Conservation (phyloP, 106 monocot genomes). For the Vanilla planifolia region DNA sequence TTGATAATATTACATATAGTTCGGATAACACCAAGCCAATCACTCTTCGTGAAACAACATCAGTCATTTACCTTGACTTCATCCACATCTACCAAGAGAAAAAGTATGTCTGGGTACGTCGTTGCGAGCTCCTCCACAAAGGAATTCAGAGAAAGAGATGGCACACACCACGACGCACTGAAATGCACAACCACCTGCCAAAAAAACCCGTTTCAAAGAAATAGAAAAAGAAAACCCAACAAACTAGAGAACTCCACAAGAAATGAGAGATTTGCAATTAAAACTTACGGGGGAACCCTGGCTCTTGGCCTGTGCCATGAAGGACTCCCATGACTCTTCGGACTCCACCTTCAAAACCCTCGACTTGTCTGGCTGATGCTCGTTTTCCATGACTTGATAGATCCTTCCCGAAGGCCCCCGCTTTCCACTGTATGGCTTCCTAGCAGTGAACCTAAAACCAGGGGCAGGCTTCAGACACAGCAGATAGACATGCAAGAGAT, state of each 20-base stretch:
- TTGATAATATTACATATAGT: too few relatives aligned
- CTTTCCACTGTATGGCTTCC: too few relatives aligned
- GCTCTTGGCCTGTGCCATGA: conserved; percentile 40
- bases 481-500: neutral
- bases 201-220: neutral
- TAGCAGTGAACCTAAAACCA: too few relatives aligned
- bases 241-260: conserved; percentile 1
- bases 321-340: conserved; percentile 49
- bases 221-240: neutral
- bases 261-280: neutral
- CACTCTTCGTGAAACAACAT: too few relatives aligned
- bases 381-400: conserved; percentile 7
- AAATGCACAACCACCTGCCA: conserved; percentile 73
- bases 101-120: conserved; percentile 39
- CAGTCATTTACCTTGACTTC: conserved; percentile 60
- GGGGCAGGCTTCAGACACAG: too few relatives aligned
- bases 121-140: conserved; percentile 58
- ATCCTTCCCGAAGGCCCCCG: neutral
- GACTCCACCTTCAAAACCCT: conserved; percentile 66
- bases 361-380: conserved; percentile 18
- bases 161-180: conserved; percentile 78
- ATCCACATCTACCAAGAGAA: conserved; percentile 80
- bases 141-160: conserved; percentile 82
- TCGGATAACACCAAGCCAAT: too few relatives aligned
- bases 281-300: conserved; percentile 56